phyloP scores from a whole-genome alignment of 73 alveolate species.

The Vitrella brassicaformis region DNA sequence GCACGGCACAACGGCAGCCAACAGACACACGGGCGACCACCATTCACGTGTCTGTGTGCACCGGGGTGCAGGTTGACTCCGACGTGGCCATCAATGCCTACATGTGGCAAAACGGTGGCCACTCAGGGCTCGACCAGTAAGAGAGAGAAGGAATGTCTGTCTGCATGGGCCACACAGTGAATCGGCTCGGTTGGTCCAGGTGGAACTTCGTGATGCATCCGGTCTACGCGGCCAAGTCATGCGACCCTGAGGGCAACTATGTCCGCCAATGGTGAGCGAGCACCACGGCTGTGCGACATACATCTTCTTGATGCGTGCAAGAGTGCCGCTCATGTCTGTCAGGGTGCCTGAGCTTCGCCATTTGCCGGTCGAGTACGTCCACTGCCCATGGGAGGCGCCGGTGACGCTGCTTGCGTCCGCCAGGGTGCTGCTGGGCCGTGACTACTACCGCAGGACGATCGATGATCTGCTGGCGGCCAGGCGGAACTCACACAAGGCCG shows the following conservation, averaged over 20 bases:
- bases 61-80: no score
- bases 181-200: neutral
- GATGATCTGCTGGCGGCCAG: neutral
- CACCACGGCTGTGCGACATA: no score
- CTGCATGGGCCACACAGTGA: neutral
- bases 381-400: slow-evolving; percentile 37
- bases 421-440: slow-evolving; percentile 8
- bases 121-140: neutral
- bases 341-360: slow-evolving; percentile 33
- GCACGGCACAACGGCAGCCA: no score
- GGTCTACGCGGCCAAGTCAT: slow-evolving; percentile 18
- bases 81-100: slow-evolving; percentile 30
- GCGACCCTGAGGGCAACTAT: slow-evolving; percentile 17
- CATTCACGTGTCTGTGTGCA: no score
- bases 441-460: slow-evolving; percentile 20
- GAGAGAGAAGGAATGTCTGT: neutral
- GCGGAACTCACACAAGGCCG: neutral
- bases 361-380: slow-evolving; percentile 29
- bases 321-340: no score
- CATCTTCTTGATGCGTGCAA: no score
- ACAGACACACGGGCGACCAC: no score
- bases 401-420: slow-evolving; percentile 16
- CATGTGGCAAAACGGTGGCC: slow-evolving; percentile 31
- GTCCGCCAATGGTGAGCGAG: slow-evolving; percentile 38
- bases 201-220: slow-evolving; percentile 38